These are phyloP conservation scores for Colletotrichum lentis DNA, from an alignment of 2,329 filamentous ascomycete species.

Conservation along the genomic window DNA sequence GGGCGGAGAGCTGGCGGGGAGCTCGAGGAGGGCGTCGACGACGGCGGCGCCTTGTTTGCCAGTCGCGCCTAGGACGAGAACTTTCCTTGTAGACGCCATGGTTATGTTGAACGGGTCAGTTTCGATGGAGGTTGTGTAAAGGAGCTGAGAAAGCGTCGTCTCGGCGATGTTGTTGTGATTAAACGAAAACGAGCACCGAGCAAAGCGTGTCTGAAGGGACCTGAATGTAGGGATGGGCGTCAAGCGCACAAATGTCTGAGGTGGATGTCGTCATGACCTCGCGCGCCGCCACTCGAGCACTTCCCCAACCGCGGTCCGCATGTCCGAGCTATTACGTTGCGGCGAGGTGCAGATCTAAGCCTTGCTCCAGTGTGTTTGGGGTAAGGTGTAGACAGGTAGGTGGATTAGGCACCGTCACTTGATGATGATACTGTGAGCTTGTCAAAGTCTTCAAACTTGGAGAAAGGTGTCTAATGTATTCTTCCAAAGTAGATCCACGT, in stretches of 20 bases:
- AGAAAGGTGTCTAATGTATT: no score
- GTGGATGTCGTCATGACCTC: constrained; percentile 27
- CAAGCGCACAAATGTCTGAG: neutral
- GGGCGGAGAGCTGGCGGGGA: constrained; percentile 12
- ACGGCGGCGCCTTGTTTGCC: constrained; percentile 58
- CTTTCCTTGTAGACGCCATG: constrained; percentile 42
- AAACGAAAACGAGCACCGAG: neutral
- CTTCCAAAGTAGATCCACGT: no score
- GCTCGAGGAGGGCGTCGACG: constrained; percentile 45
- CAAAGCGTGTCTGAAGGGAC: neutral
- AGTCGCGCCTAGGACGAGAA: constrained; percentile 58
- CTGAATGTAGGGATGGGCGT: constrained; percentile 23
- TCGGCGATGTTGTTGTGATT: no score
- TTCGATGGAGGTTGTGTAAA: no score
- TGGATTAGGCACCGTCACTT: neutral
- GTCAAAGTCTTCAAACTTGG: neutral
- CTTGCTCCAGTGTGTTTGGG: no score
- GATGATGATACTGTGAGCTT: no score
- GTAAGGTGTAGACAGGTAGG: no score
- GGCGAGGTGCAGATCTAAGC: neutral
- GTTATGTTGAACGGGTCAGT: neutral
- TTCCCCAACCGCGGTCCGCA: constrained; percentile 26
- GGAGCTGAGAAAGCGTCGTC: no score
- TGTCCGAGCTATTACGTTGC: constrained; percentile 16
- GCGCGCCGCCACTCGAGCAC: constrained; percentile 14